Conservation (phyloP, 2,329 filamentous ascomycete species). For the Fusarium robinianum region DNA sequence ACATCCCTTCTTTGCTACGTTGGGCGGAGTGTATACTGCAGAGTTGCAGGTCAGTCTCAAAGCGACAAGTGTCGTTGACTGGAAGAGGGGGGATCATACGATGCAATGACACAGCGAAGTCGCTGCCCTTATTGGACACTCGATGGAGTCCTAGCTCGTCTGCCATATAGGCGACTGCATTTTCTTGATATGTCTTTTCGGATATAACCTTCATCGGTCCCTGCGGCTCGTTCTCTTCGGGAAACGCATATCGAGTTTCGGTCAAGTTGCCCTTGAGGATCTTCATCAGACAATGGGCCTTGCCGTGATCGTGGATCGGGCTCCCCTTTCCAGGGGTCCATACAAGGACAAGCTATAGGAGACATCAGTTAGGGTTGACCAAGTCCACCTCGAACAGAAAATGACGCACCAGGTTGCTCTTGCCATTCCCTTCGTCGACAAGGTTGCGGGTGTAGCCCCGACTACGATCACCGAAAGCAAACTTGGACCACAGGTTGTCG, state of each 20-base stretch:
- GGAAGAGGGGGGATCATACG: conserved; percentile 48
- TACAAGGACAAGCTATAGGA: conserved; percentile 74
- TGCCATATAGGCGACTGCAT: conserved; percentile 87
- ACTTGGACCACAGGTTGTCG: conserved; percentile 72
- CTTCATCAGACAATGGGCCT: conserved; percentile 93
- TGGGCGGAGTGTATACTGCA: conserved; percentile 81
- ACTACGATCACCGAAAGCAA: conserved; percentile 72
- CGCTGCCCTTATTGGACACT: conserved; percentile 74
- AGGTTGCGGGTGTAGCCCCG: conserved; percentile 84
- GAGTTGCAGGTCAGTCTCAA: conserved; percentile 38
- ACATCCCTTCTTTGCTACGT: conserved; percentile 81
- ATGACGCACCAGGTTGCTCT: conserved; percentile 69
- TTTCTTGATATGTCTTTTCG: conserved; percentile 68
- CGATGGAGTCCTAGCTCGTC: conserved; percentile 87
- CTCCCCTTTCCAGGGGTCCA: conserved; percentile 86
- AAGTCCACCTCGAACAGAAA: conserved; percentile 10
- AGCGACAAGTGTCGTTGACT: conserved; percentile 38
- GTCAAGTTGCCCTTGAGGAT: conserved; percentile 77
- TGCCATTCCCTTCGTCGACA: conserved; percentile 85
- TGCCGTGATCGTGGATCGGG: conserved; percentile 86
- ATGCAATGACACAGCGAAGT: conserved; percentile 85
- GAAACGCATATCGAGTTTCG: conserved; percentile 82
- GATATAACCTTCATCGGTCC: conserved; percentile 67
- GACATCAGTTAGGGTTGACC: conserved; percentile 22
- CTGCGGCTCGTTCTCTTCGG: conserved; percentile 52